These are phyloP conservation scores for Sugiyamaella chiloensis DNA, from an alignment of 805 yeast genomes.

Conservation along the genomic window DNA sequence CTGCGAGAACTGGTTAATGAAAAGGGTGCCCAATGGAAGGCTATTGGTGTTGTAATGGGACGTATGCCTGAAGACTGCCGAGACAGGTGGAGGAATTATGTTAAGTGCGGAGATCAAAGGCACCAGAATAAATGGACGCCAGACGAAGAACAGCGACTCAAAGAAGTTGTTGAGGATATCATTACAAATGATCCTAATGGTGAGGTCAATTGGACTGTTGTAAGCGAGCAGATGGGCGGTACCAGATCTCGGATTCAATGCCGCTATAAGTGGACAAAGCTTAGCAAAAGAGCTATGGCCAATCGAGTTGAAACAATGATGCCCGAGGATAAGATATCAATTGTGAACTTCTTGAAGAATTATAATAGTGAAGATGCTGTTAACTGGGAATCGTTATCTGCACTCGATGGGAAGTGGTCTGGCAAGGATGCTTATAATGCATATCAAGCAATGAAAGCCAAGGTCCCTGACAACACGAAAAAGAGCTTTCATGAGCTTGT, in stretches of 20 bases:
- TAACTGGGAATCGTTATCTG: slow-evolving; percentile 56
- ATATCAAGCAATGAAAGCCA: slow-evolving; percentile 56
- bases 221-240: slow-evolving; percentile 87
- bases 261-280: slow-evolving; percentile 90
- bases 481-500: slow-evolving; percentile 37
- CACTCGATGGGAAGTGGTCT: slow-evolving; percentile 52
- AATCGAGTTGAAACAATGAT: slow-evolving; percentile 44
- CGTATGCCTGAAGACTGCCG: slow-evolving; percentile 98
- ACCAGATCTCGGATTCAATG: slow-evolving; percentile 88
- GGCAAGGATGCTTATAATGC: slow-evolving; percentile 60
- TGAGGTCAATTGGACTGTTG: slow-evolving; percentile 83
- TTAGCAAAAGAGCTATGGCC: slow-evolving; percentile 57
- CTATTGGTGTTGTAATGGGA: slow-evolving; percentile 72
- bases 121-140: slow-evolving; percentile 75
- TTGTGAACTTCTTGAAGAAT: slow-evolving; percentile 46
- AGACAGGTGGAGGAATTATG: slow-evolving; percentile 93
- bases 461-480: slow-evolving; percentile 47
- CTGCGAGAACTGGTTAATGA: slow-evolving; percentile 61
- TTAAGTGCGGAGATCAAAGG: slow-evolving; percentile 82
- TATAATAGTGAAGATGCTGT: slow-evolving; percentile 42
- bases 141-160: slow-evolving; percentile 65
- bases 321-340: slow-evolving; percentile 48
- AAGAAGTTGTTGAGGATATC: slow-evolving; percentile 51
- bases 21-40: slow-evolving; percentile 83
- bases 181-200: slow-evolving; percentile 37